These are phyloP conservation scores for Malus orientalis DNA, from an alignment of 306 rosid species.

Conservation along the genomic window DNA sequence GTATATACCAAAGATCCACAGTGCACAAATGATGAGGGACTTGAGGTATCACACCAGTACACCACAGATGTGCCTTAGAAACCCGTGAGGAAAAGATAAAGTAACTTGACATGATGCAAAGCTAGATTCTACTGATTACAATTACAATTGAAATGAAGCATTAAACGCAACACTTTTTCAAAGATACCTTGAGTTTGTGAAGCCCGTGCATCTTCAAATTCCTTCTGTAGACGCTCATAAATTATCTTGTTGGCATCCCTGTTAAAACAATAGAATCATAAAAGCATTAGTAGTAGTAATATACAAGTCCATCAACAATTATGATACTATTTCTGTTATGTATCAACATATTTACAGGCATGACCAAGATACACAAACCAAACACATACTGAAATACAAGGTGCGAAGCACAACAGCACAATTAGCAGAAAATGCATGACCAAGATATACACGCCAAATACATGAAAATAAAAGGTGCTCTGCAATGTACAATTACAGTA, in stretches of 20 bases:
- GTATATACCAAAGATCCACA: background rate
- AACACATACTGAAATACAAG: background rate
- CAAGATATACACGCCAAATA: too few relatives aligned
- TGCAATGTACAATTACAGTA: background rate
- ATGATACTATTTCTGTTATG: background rate
- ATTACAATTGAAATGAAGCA: background rate
- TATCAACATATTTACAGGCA: background rate
- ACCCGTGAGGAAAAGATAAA: background rate
- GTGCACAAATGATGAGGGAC: background rate
- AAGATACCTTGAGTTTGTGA: conserved; percentile 78
- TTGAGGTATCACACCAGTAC: background rate
- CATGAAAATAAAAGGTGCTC: background rate
- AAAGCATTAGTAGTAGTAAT: background rate
- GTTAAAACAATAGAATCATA: conserved; percentile 3
- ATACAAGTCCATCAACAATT: background rate
- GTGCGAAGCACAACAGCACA: background rate
- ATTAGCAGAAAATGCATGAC: background rate
- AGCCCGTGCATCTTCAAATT: conserved; percentile 78
- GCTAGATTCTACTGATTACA: background rate
- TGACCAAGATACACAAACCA: background rate
- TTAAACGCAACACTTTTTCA: background rate
- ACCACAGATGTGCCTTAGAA: background rate
- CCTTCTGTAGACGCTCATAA: conserved; percentile 70
- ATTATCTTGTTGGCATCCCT: conserved; percentile 92
- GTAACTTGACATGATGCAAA: background rate